Evolutionary conservation across 2,329 filamentous ascomycete genomes (phyloP), one percentile per base, ranked within the genome.

Genomic region (Penicillium palitans): DNA sequence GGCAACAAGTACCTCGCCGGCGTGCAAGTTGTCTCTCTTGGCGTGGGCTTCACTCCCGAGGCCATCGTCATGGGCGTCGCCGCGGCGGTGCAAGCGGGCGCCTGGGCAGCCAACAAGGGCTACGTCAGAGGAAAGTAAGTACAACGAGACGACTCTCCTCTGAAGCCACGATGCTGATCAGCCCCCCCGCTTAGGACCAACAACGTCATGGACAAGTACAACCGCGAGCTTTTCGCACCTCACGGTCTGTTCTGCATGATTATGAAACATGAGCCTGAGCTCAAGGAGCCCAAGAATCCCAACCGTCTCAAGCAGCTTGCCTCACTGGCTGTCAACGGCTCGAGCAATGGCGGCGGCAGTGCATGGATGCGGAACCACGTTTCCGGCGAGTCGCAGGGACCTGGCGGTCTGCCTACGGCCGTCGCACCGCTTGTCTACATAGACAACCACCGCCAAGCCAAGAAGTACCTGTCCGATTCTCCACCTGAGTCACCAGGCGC

Each of bases 11-110:
- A 63, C 58, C 61, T 78, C 25, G 62, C 73, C 17, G 65, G 76
- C 46, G 64, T 78, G 41, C 78, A 78, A 55, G 49, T 76, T 1
- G 73, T 74, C 2, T 75, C 74, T 4, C 66, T 69, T 3, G 74
- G 41, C 7, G 41, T 42, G 21, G 4, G 41, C 21, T 25, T 42
- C 21, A 42, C 12, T 71, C 41, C 41, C 21, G 41, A 42, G 3
- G 13, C 17, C 21, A 42, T 42, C 13, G 41, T 42, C 13, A 42
- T 79, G 62, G 74, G 75, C 1, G 73, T 79, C 15, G 76, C 75
- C 5, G 72, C 76, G 4, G 78, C 73, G 0, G 70, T 80, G 1
- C 76, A 80, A 25, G 41, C 41, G 21, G 41, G 41, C 21, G 41
- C 41, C 41, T 42, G 21, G 21, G 21, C 6, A 13, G 41, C 41